phyloP scores from a whole-genome alignment of 2,329 filamentous ascomycete genomes.

The Celoporthe dispersa region DNA sequence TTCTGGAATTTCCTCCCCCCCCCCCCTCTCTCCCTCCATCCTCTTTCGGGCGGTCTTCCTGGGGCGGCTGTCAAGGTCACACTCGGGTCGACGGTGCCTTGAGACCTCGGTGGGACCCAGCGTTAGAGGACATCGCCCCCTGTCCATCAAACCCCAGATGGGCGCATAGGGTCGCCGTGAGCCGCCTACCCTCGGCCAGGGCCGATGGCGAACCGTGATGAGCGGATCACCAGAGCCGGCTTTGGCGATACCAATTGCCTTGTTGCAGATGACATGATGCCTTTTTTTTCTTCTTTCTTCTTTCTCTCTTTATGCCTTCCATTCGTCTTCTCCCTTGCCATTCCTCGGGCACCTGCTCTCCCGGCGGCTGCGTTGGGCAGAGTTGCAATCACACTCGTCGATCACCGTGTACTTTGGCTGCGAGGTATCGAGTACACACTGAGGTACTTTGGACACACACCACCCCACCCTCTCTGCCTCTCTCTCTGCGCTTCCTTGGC shows the following conservation, averaged over 20 bases:
- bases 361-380: neutral
- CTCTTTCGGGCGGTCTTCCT: neutral
- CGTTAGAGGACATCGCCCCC: neutral
- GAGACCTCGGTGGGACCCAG: neutral
- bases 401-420: neutral
- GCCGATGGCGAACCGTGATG: slow-evolving; percentile 14
- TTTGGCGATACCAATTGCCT: neutral
- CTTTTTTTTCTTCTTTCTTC: neutral
- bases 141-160: neutral
- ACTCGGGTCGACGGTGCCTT: slow-evolving; percentile 1
- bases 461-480: neutral
- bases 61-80: neutral
- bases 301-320: neutral
- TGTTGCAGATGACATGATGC: slow-evolving; percentile 11
- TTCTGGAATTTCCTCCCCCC: neutral
- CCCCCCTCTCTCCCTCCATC: neutral
- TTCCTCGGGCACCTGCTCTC: slow-evolving; percentile 3
- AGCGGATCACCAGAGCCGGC: neutral
- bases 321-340: neutral
- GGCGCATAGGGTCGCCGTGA: slow-evolving; percentile 8
- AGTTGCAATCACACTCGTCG: slow-evolving; percentile 20
- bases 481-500: slow-evolving; percentile 13
- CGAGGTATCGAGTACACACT: neutral
- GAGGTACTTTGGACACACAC: neutral
- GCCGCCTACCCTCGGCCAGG: slow-evolving; percentile 9